Evolutionary conservation across 371 early-diverging fungal genomes (phyloP), one percentile per base, ranked within the genome.

Genomic region (Lichtheimia corymbifera): DNA sequence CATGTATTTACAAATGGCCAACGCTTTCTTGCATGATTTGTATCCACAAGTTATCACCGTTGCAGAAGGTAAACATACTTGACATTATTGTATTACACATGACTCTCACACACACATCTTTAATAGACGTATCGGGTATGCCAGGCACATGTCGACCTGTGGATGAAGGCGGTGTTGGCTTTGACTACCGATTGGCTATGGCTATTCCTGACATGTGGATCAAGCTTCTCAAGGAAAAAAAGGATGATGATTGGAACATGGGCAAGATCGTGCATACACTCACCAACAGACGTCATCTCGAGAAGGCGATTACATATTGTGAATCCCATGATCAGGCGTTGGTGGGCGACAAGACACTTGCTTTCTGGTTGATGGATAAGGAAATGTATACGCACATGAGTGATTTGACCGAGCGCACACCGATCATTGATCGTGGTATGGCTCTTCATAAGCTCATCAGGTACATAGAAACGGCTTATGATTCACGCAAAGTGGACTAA

Each of bases 171-270:
- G 98, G 98, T 41, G 79, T 96, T 41, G 98, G 98, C 0, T 97
- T 97, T 68, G 98, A 97, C 73, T 97, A 96, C 65, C 88, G 98
- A n/a, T 84, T 97, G 30, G 90, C 86, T 0, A 97, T 97, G 98
- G 95, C 97, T n/a, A 80, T 97, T 44, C 98, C 98, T 0, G 98
- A 97, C 76, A 97, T 96, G 96, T 97, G 98, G 98, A 97, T 97
- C 82, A 97, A 97, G 74, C 53, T 93, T 61, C 77, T 97, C 59
- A 97, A 97, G 75, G 97, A 97, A 68, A 66, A 70, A 55, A 64
- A 80, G n/a, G 98, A 97, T 65, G 97, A 96, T 56, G 91, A 96
- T 42, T 97, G 98, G 98, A 82, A 92, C 43, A 89, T 97, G 79
- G 93, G 87, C 45, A 78, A 91, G 58, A 90, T 97, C 68, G 83